phyloP scores from a whole-genome alignment of 352 stramenopile species.

The Globisporangium canariense region DNA sequence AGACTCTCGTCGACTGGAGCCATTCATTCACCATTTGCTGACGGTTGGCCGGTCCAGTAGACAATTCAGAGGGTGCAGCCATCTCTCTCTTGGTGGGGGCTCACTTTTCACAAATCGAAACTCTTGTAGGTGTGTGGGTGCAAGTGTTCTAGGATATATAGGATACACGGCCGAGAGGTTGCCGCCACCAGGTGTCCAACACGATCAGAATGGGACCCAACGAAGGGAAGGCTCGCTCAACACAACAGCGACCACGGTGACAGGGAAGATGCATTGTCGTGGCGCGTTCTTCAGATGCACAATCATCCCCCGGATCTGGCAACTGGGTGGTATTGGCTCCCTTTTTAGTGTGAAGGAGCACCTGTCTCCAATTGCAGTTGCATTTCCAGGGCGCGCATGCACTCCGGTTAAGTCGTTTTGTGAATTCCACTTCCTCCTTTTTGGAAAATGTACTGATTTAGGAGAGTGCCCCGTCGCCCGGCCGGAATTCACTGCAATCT shows the following conservation, averaged over 20 bases:
- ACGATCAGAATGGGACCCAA: background rate
- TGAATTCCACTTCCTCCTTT: too few relatives aligned
- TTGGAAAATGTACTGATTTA: background rate
- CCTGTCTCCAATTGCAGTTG: slow-evolving; percentile 16
- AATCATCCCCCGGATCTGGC: background rate
- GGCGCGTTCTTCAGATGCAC: slow-evolving; percentile 7
- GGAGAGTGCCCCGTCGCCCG: background rate
- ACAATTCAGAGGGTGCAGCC: too few relatives aligned
- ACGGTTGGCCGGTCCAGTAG: too few relatives aligned
- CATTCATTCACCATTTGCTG: too few relatives aligned
- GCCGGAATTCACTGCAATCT: background rate
- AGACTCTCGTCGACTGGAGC: background rate
- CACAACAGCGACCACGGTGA: too few relatives aligned
- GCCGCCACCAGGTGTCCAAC: too few relatives aligned
- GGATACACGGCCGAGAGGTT: too few relatives aligned
- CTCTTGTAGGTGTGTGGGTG: too few relatives aligned
- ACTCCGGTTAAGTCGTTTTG: slow-evolving; percentile 10
- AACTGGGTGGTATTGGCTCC: background rate
- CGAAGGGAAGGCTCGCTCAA: background rate
- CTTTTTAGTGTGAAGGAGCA: background rate
- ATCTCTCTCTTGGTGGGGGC: background rate
- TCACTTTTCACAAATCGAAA: too few relatives aligned
- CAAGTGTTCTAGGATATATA: background rate
- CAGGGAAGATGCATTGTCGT: slow-evolving; percentile 4
- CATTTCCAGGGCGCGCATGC: background rate